A percentile compares a stretch with the other conserved stretches of the same genome.
phyloP scores from a whole-genome alignment of 768 basidiomycete species.

The Crucibulum laeve region DNA sequence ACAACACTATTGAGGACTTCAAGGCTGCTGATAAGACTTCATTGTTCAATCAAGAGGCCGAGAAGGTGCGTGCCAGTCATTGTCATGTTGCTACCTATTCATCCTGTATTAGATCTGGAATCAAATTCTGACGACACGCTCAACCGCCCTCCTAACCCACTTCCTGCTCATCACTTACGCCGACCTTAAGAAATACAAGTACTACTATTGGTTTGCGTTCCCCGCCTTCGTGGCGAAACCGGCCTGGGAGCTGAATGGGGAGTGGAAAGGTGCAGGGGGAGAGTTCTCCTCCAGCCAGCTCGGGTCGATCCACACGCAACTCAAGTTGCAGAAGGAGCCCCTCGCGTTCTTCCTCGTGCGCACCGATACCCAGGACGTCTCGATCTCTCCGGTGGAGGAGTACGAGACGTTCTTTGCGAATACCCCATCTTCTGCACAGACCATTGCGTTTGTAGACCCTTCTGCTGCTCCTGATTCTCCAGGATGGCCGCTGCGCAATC shows the following conservation, averaged over 20 bases:
- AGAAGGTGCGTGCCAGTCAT: constrained; percentile 41
- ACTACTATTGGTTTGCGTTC: constrained; percentile 98
- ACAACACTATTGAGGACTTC: constrained; percentile 97
- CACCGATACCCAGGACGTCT: constrained; percentile 24
- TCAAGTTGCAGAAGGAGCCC: constrained; percentile 25
- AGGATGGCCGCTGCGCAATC: constrained; percentile 93
- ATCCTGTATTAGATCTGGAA: constrained; percentile 59
- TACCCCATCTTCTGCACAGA: constrained; percentile 19
- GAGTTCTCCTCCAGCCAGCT: constrained; percentile 42
- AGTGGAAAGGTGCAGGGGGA: constrained; percentile 50
- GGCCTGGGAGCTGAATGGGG: constrained; percentile 76
- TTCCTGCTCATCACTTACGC: constrained; percentile 93
- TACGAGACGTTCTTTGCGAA: constrained; percentile 3
- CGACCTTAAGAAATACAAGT: constrained; percentile 97
- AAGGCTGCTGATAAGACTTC: constrained; percentile 83
- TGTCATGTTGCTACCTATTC: background rate
- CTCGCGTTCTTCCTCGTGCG: constrained; percentile 64
- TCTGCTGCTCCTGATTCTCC: constrained; percentile 72
- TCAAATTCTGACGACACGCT: constrained; percentile 44
- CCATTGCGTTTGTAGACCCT: constrained; percentile 77
- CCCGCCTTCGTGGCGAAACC: constrained; percentile 90
- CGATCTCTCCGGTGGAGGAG: constrained; percentile 30
- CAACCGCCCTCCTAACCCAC: constrained; percentile 55
- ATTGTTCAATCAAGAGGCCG: constrained; percentile 72
- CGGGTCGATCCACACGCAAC: constrained; percentile 43